phyloP scores from a whole-genome alignment of 129 eudicot species.

The Lactuca saligna region DNA sequence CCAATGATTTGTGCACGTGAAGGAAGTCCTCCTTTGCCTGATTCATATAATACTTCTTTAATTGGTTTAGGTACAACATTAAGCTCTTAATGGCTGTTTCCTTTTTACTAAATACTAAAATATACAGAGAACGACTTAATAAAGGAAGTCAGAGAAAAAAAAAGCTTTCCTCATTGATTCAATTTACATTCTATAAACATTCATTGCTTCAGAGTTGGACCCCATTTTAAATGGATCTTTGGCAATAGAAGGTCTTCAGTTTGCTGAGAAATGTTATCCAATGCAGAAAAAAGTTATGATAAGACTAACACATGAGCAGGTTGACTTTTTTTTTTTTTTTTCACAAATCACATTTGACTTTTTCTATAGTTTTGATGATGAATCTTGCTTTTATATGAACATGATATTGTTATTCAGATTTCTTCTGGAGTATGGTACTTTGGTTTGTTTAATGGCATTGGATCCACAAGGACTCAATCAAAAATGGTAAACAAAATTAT shows the following conservation, averaged over 20 bases:
- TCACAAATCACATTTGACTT: background rate
- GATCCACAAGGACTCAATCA: slow-evolving; percentile 78
- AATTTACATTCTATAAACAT: slow-evolving; percentile 4
- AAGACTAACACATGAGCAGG: slow-evolving; percentile 86
- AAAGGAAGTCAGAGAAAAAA: background rate
- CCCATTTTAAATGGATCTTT: slow-evolving; percentile 65
- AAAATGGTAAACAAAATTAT: slow-evolving; percentile 66
- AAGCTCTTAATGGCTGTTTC: background rate
- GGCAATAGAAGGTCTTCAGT: slow-evolving; percentile 53
- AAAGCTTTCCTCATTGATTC: background rate
- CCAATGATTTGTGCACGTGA: slow-evolving; percentile 93
- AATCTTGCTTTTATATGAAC: background rate
- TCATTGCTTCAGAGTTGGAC: slow-evolving; percentile 49
- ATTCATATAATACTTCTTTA: slow-evolving; percentile 60
- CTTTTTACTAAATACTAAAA: background rate
- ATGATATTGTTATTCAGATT: slow-evolving; percentile 47
- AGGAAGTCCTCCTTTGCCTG: slow-evolving; percentile 95
- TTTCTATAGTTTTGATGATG: background rate
- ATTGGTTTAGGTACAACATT: slow-evolving; percentile 51
- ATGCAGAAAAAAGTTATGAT: slow-evolving; percentile 70
- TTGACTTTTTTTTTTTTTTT: slow-evolving; percentile 25
- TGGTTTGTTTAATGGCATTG: slow-evolving; percentile 92
- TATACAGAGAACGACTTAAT: background rate
- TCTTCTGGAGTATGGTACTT: slow-evolving; percentile 85
- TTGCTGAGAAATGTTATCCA: slow-evolving; percentile 74